phyloP scores from a whole-genome alignment of 108 stramenopile species.

The Epithemia pelagica region DNA sequence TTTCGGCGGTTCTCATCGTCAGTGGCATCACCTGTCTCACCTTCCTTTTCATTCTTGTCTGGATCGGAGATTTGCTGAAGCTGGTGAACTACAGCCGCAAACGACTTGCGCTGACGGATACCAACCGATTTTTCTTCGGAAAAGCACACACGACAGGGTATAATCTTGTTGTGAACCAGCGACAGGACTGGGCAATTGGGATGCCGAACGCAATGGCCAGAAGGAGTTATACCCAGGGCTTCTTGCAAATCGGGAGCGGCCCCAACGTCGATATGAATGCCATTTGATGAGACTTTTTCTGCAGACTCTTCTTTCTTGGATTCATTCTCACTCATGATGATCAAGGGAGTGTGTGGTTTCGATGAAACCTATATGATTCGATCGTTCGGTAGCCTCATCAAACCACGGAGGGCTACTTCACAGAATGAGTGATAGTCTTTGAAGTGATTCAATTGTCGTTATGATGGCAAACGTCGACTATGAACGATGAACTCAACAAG shows the following conservation, averaged over 20 bases:
- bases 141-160: conserved; percentile 6
- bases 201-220: conserved; percentile 11
- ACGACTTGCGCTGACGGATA: conserved; percentile 9
- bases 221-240: conserved; percentile 7
- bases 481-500: no score
- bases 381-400: no score
- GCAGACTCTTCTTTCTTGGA: not conserved
- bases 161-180: conserved; percentile 1
- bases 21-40: not conserved
- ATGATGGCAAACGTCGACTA: no score
- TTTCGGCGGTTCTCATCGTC: not conserved
- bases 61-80: conserved; percentile 3
- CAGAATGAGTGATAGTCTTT: no score
- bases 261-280: not conserved
- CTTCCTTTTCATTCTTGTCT: not conserved
- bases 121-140: conserved; percentile 13
- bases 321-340: not conserved
- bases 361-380: no score
- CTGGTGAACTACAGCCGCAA: conserved; percentile 14
- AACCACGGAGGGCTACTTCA: no score
- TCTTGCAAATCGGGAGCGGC: conserved; percentile 7
- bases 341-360: no score
- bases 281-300: not conserved
- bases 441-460: no score
- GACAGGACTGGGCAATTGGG: conserved; percentile 12